Conservation (phyloP, 2,329 filamentous ascomycete species). For the Nothophaeocryptopus gaeumannii region DNA sequence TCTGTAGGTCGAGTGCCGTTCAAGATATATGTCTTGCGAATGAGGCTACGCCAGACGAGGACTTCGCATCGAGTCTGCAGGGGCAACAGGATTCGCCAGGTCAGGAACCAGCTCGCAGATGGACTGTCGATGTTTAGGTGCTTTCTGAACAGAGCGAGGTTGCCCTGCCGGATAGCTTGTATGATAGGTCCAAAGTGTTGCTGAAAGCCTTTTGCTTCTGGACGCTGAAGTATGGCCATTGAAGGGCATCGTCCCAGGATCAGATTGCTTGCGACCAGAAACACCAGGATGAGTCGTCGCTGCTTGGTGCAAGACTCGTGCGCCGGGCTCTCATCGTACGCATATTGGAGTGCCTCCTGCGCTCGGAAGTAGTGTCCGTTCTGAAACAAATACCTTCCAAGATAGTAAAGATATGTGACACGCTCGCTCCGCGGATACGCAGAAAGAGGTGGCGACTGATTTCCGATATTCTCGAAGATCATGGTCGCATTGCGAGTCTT, state of each 20-base stretch:
- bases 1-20: slow-evolving; percentile 61
- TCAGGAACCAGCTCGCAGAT: slow-evolving; percentile 70
- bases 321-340: slow-evolving; percentile 70
- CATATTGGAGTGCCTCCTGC: slow-evolving; percentile 69
- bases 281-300: slow-evolving; percentile 74
- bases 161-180: slow-evolving; percentile 66
- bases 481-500: slow-evolving; percentile 82
- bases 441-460: slow-evolving; percentile 74
- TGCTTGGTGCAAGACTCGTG: slow-evolving; percentile 57
- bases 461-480: slow-evolving; percentile 83
- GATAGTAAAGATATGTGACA: slow-evolving; percentile 91
- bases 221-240: slow-evolving; percentile 60
- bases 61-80: slow-evolving; percentile 75
- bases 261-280: slow-evolving; percentile 78
- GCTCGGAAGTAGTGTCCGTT: slow-evolving; percentile 80
- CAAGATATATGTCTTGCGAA: slow-evolving; percentile 73
- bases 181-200: slow-evolving; percentile 72
- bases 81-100: slow-evolving; percentile 71
- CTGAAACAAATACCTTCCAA: slow-evolving; percentile 84
- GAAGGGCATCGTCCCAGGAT: slow-evolving; percentile 82
- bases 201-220: slow-evolving; percentile 65
- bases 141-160: slow-evolving; percentile 70
- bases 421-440: slow-evolving; percentile 82
- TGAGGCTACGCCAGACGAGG: slow-evolving; percentile 78
- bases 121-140: slow-evolving; percentile 56